phyloP scores from a whole-genome alignment of 2,329 filamentous ascomycete species.

The Dactylellina parvicollis region DNA sequence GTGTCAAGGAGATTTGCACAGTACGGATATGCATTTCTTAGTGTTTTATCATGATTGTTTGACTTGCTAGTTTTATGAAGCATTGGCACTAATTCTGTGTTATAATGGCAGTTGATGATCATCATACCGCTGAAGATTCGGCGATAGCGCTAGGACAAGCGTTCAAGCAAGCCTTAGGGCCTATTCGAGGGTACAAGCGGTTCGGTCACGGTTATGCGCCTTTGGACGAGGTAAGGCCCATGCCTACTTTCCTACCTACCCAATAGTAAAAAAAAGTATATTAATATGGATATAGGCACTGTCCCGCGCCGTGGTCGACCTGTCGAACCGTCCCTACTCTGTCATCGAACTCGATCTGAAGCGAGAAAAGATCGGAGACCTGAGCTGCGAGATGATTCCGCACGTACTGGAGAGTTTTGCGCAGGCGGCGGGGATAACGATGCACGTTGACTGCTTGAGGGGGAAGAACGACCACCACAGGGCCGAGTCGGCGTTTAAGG shows the following conservation, averaged over 20 bases:
- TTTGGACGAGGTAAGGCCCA: slow-evolving; percentile 74
- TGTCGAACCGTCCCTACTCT: slow-evolving; percentile 88
- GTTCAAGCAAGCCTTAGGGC: slow-evolving; percentile 81
- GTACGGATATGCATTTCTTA: slow-evolving; percentile 66
- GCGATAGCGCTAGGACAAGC: slow-evolving; percentile 89
- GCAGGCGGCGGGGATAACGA: slow-evolving; percentile 85
- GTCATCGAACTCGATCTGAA: slow-evolving; percentile 84
- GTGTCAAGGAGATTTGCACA: slow-evolving; percentile 90
- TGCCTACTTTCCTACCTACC: neutral
- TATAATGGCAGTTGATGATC: slow-evolving; percentile 87
- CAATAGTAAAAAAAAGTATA: neutral
- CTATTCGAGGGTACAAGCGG: slow-evolving; percentile 81
- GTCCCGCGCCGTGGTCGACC: slow-evolving; percentile 90
- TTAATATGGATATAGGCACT: slow-evolving; percentile 65
- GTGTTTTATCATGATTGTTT: neutral
- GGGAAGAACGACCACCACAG: slow-evolving; percentile 96
- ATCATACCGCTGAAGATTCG: slow-evolving; percentile 96
- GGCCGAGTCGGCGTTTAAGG: slow-evolving; percentile 97
- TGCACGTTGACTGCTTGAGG: slow-evolving; percentile 91
- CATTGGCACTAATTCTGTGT: no score
- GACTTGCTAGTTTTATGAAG: neutral
- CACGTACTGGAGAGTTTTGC: slow-evolving; percentile 96
- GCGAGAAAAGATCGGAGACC: slow-evolving; percentile 91
- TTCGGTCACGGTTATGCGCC: slow-evolving; percentile 94
- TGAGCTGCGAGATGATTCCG: slow-evolving; percentile 96